Evolutionary conservation across 1,139 yeast genomes (phyloP), one percentile per base, ranked within the genome.

Genomic region (Yamadazyma siamensis): DNA sequence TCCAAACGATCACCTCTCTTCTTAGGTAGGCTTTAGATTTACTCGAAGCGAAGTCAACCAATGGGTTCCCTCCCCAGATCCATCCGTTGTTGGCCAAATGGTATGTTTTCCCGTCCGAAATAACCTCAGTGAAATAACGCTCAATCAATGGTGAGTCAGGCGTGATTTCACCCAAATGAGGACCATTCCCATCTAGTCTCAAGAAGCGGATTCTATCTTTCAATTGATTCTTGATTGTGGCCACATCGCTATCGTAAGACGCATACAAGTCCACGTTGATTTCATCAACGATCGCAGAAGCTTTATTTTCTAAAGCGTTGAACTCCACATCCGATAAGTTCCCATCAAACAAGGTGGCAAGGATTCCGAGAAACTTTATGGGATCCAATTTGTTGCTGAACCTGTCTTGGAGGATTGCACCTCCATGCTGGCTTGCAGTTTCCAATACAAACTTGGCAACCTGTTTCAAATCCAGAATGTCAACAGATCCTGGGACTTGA

Each of bases 21-120:
- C 95, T 71, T 33, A 91, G 61, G 50, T 91, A 91, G 2, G 95
- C 91, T 48, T 77, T 81, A 8, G 95, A 78, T 35, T 78, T 47
- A 20, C 69, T 59, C 1, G 95, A 84, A 0, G 97, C 98, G 69
- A 89, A 91, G 55, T 91, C 97, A 5, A 87, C 81, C 38, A 89
- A 59, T 3, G 97, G 96, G 45, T 89, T 82, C 10, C 96, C 96
- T 32, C 88, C 91, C 98, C 98, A 91, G 34, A 91, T 88, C 97
- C 97, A 91, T 26, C 98, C 98, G 50, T 91, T 91, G 52, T 91
- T 91, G 5, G 96, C 97, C 38, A 91, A 63, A 1, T 89, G 86
- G 63, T 77, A 78, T 1, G 67, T 59, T 27, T 71, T 66, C 4
- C 87, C 89, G 27, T 70, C 63, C 11, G 15, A 11, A 3, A 49